Percentiles rank a stretch among this genome's conserved stretches.
These are phyloP conservation scores for Citrus trifoliata DNA, from an alignment of 345 rosid species.

Conservation along the genomic window DNA sequence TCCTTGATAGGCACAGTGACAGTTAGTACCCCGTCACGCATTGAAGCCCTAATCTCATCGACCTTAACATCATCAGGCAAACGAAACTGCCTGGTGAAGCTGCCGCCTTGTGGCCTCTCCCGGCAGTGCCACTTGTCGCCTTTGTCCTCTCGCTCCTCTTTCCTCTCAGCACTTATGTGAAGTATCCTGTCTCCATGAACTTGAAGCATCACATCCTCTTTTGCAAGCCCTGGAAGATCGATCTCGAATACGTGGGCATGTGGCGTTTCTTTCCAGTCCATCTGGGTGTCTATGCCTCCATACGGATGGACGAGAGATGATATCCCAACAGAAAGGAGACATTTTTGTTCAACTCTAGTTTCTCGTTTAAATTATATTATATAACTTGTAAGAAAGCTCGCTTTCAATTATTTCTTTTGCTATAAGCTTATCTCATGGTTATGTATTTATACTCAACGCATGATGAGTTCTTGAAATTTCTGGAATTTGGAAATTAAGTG, in stretches of 20 bases:
- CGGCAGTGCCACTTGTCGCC: conserved; percentile 37
- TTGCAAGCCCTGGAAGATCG: conserved; percentile 39
- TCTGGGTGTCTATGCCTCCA: not conserved
- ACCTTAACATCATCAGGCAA: conserved; percentile 32
- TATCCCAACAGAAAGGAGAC: not conserved
- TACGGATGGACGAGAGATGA: not conserved
- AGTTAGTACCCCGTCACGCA: conserved; percentile 35
- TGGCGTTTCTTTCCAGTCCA: conserved; percentile 48
- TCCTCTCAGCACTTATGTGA: conserved; percentile 19
- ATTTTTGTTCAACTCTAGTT: not conserved
- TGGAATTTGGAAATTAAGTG: not conserved
- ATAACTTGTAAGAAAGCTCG: no score
- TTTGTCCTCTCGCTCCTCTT: conserved; percentile 19
- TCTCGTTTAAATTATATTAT: no score
- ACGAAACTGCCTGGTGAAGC: conserved; percentile 27
- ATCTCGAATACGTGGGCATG: conserved; percentile 31
- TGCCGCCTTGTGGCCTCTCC: conserved; percentile 21
- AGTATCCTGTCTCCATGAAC: conserved; percentile 19
- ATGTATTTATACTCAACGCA: not conserved
- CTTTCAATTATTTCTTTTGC: no score
- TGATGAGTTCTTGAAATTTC: not conserved
- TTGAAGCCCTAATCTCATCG: conserved; percentile 37
- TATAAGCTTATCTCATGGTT: no score
- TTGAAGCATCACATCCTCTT: conserved; percentile 40
- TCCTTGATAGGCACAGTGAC: conserved; percentile 30